Percentiles rank a stretch among this genome's conserved stretches.
Conservation (phyloP, 2,329 filamentous ascomycete genomes). For the Xylariaceae sp. region DNA sequence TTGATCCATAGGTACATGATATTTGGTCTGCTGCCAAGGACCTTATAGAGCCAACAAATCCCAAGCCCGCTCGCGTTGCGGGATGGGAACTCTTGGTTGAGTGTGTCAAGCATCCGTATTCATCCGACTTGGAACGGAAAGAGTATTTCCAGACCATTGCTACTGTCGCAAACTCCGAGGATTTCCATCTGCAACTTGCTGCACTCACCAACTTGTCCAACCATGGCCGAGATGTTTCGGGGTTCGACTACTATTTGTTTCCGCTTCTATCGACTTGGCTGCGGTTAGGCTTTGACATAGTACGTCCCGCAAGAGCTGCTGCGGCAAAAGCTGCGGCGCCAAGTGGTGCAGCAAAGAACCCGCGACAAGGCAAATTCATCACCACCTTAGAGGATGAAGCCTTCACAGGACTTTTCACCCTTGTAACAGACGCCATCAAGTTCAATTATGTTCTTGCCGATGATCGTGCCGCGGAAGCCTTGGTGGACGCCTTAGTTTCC, state of each 20-base stretch:
- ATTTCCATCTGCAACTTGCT: conserved; percentile 61
- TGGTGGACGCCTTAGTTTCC: conserved; percentile 57
- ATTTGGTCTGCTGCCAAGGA: conserved; percentile 64
- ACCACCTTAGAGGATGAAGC: conserved; percentile 53
- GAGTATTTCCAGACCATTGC: conserved; percentile 61
- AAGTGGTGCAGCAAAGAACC: conserved; percentile 39
- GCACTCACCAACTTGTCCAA: conserved; percentile 57
- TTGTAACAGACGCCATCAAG: conserved; percentile 64
- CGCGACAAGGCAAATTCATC: conserved; percentile 39
- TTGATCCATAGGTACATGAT: conserved; percentile 38
- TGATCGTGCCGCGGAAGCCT: conserved; percentile 52
- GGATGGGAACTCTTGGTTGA: conserved; percentile 62
- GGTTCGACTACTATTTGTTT: conserved; percentile 62
- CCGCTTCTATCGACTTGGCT: conserved; percentile 59
- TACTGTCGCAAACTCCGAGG: conserved; percentile 50
- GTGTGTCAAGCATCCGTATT: conserved; percentile 56
- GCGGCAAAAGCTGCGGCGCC: too few relatives aligned
- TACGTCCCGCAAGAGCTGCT: conserved; percentile 44
- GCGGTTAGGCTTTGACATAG: conserved; percentile 47
- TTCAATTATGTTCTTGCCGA: conserved; percentile 67
- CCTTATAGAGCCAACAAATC: conserved; percentile 53
- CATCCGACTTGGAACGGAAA: conserved; percentile 60
- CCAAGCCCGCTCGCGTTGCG: conserved; percentile 48
- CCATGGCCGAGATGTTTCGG: conserved; percentile 55
- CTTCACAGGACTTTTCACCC: conserved; percentile 58